Conservation (phyloP, 352 stramenopile genomes). For the Phytophthora citrophthora region DNA sequence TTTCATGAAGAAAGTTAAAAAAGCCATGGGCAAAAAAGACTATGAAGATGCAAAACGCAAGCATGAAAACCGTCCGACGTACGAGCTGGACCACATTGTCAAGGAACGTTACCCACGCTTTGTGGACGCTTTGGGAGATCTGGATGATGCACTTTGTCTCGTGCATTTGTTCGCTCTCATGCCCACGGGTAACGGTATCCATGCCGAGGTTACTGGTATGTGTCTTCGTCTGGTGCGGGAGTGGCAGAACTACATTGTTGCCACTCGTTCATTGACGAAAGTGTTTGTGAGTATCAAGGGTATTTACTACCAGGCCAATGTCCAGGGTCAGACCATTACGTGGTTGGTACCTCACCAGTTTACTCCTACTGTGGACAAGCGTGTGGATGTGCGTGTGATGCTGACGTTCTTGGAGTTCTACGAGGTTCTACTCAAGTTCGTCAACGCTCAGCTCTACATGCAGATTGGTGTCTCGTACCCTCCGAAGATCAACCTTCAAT, state of each 20-base stretch:
- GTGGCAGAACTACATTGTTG: conserved; percentile 97
- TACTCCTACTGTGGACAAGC: conserved; percentile 95
- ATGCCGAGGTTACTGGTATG: conserved; percentile 86
- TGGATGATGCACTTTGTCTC: conserved; percentile 98
- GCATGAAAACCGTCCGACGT: conserved; percentile 91
- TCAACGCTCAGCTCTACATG: conserved; percentile 98
- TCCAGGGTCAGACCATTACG: conserved; percentile 94
- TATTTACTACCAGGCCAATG: conserved; percentile 98
- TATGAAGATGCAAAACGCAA: conserved; percentile 81
- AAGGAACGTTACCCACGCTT: conserved; percentile 99
- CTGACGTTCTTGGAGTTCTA: conserved; percentile 99
- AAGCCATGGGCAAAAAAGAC: conserved; percentile 87
- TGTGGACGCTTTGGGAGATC: conserved; percentile 95
- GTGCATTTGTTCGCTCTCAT: conserved; percentile 97
- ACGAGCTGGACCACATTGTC: conserved; percentile 98
- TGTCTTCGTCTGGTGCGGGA: conserved; percentile 94
- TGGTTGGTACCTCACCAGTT: conserved; percentile 99
- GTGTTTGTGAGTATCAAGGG: conserved; percentile 99
- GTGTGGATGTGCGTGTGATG: conserved; percentile 99
- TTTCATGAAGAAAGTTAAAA: conserved; percentile 98
- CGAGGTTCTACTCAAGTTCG: conserved; percentile 98
- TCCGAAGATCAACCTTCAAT: conserved; percentile 88
- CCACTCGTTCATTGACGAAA: conserved; percentile 94
- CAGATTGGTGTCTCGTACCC: conserved; percentile 95
- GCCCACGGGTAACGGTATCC: conserved; percentile 90